Evolutionary conservation across 1,284 basidiomycete species (phyloP).

Genomic region (Apiotrichum mycotoxinovorans): DNA sequence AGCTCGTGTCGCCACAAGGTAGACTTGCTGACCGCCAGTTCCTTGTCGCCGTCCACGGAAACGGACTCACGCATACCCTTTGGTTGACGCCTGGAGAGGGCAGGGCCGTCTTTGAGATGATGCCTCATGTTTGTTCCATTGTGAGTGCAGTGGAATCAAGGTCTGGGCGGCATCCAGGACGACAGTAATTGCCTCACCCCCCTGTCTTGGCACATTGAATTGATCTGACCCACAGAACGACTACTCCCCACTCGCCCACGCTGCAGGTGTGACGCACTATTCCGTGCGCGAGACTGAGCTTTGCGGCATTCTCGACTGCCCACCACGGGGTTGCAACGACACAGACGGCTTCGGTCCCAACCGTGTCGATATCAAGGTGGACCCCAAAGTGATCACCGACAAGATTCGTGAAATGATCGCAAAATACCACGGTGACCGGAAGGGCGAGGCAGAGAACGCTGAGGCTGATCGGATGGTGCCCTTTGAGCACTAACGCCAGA

Average conservation of each 20-base stretch:
- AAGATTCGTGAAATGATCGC: slow-evolving; percentile 8
- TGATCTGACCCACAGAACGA: slow-evolving; percentile 18
- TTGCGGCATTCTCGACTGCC: slow-evolving; percentile 12
- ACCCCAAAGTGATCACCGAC: slow-evolving; percentile 6
- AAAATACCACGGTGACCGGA: background rate
- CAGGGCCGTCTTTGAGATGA: slow-evolving; percentile 56
- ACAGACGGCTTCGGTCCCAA: background rate
- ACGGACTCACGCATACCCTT: slow-evolving; percentile 71
- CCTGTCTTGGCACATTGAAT: background rate
- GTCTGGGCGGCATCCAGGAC: too few relatives aligned
- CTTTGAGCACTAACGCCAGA: too few relatives aligned
- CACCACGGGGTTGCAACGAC: slow-evolving; percentile 10
- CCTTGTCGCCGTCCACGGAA: slow-evolving; percentile 70
- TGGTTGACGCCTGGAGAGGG: slow-evolving; percentile 67
- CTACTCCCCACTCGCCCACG: slow-evolving; percentile 28
- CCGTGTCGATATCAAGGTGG: slow-evolving; percentile 9
- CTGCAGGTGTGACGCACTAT: slow-evolving; percentile 27
- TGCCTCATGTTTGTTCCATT: slow-evolving; percentile 14
- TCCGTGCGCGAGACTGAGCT: slow-evolving; percentile 19
- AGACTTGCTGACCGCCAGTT: slow-evolving; percentile 54
- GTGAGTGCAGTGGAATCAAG: slow-evolving; percentile 4
- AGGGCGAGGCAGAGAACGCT: too few relatives aligned
- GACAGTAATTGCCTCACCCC: too few relatives aligned
- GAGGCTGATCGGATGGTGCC: too few relatives aligned
- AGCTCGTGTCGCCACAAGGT: too few relatives aligned